Evolutionary conservation across 768 basidiomycete species (phyloP).

Genomic region (Xerocomellus chrysenteron): DNA sequence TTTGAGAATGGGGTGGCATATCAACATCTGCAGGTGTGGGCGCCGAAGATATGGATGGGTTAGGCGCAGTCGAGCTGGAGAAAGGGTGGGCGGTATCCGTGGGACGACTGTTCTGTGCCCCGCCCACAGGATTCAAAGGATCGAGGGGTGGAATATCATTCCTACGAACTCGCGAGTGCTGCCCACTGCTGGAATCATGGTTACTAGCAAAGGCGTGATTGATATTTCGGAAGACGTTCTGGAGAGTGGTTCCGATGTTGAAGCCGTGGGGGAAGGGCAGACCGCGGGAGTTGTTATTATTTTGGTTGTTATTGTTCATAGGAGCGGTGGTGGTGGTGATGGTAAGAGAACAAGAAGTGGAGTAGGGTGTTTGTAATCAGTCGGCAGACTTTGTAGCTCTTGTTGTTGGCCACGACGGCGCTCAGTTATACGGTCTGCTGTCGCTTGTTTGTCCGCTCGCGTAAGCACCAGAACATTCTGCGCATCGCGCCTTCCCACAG

Average conservation of each 20-base stretch:
- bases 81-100: conserved; percentile 2
- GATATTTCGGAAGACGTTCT: conserved; percentile 31
- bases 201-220: conserved; percentile 30
- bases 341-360: conserved; percentile 19
- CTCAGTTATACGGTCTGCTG: conserved; percentile 5
- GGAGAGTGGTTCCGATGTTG: conserved; percentile 27
- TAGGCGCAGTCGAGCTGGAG: background rate
- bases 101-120: background rate
- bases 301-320: conserved; percentile 21
- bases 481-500: too few species aligned
- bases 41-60: conserved; percentile 1
- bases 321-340: conserved; percentile 7
- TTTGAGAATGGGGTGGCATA: conserved; percentile 5
- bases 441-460: conserved; percentile 22
- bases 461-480: conserved; percentile 35
- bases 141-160: conserved; percentile 3
- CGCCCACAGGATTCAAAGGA: background rate
- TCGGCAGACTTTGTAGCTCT: background rate
- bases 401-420: background rate
- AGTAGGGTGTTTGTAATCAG: conserved; percentile 8
- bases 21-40: conserved; percentile 3
- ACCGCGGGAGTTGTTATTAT: conserved; percentile 5
- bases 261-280: conserved; percentile 18
- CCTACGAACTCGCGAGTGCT: background rate
- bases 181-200: conserved; percentile 3